Evolutionary conservation across 2,329 filamentous ascomycete genomes (phyloP).

Genomic region (Claviceps digitariae): DNA sequence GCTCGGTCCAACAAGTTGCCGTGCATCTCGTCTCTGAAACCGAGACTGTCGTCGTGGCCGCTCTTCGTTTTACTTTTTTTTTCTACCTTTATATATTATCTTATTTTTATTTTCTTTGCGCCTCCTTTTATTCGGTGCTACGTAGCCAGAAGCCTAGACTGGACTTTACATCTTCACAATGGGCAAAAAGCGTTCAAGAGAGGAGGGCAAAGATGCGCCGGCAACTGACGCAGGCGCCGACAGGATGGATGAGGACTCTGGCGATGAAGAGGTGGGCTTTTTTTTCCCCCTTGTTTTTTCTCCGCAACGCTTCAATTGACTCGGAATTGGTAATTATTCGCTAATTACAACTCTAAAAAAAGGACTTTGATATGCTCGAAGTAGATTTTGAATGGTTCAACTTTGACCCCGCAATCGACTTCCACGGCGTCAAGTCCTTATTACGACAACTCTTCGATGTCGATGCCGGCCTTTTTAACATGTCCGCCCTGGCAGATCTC

Average conservation of each 20-base stretch:
- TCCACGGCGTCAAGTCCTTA: slow-evolving; percentile 85
- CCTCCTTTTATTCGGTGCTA: background rate
- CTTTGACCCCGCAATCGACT: slow-evolving; percentile 77
- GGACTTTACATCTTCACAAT: slow-evolving; percentile 16
- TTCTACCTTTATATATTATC: background rate
- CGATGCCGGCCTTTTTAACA: slow-evolving; percentile 72
- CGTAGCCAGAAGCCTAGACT: background rate
- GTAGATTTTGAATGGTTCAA: slow-evolving; percentile 99
- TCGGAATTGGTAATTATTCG: too few relatives aligned
- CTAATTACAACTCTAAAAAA: background rate
- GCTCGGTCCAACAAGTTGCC: background rate
- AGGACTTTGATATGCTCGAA: slow-evolving; percentile 86
- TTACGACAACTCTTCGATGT: slow-evolving; percentile 85
- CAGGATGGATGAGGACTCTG: slow-evolving; percentile 38
- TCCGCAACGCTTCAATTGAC: too few relatives aligned
- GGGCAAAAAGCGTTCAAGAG: slow-evolving; percentile 38
- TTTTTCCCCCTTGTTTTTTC: too few relatives aligned
- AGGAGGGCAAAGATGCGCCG: slow-evolving; percentile 30
- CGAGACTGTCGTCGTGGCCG: background rate
- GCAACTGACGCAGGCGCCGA: slow-evolving; percentile 27
- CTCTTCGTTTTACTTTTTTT: background rate
- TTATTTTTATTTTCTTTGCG: too few relatives aligned
- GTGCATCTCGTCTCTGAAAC: background rate
- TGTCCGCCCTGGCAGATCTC: slow-evolving; percentile 74
- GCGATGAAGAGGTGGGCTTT: slow-evolving; percentile 36